Conservation (phyloP, 2,329 filamentous ascomycete species). For the Sphaerulina musiva region DNA sequence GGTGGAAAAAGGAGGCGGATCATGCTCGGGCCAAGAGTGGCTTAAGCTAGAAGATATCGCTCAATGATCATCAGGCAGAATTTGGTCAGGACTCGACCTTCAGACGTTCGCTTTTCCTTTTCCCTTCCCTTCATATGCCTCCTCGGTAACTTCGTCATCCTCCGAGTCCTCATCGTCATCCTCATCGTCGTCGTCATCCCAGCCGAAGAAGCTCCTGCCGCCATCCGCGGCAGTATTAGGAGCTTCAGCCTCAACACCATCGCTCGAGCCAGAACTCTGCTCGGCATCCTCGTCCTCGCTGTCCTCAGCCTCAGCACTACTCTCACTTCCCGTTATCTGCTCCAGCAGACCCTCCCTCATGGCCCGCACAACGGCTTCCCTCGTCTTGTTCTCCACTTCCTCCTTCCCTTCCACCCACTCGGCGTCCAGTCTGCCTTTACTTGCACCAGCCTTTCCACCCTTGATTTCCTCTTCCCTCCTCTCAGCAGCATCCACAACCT, state of each 20-base stretch:
- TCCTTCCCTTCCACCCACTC: conserved; percentile 96
- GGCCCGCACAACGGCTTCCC: conserved; percentile 65
- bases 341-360: conserved; percentile 58
- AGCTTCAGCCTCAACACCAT: conserved; percentile 34
- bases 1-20: not conserved
- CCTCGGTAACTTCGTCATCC: conserved; percentile 38
- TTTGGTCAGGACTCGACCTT: not conserved
- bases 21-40: not conserved
- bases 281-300: conserved; percentile 31
- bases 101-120: conserved; percentile 32
- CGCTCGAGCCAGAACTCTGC: conserved; percentile 28
- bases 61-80: not conserved
- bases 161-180: conserved; percentile 33
- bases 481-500: conserved; percentile 79
- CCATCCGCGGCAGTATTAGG: conserved; percentile 26
- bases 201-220: conserved; percentile 59
- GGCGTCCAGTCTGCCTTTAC: conserved; percentile 61
- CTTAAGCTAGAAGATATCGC: conserved; percentile 3
- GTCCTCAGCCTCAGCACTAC: conserved; percentile 33
- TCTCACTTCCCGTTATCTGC: conserved; percentile 36
- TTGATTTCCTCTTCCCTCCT: conserved; percentile 75
- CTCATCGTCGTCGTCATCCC: conserved; percentile 58
- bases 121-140: conserved; percentile 39
- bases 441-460: conserved; percentile 58
- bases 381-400: conserved; percentile 75